Conservation (phyloP, 768 basidiomycete species). For the Lactifluus subvellereus region DNA sequence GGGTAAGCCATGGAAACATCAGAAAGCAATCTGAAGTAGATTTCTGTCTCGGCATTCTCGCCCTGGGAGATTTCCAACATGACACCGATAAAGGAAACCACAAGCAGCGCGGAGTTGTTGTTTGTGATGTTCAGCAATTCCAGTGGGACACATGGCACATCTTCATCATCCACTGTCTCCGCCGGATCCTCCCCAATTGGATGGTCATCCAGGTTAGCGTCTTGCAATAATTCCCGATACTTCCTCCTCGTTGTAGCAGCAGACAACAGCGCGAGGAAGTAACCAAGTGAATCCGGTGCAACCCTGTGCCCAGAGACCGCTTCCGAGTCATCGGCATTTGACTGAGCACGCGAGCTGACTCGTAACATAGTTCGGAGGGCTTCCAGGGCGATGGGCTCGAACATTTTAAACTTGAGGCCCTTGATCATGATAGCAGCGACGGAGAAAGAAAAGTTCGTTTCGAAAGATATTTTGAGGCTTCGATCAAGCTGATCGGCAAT, state of each 20-base stretch:
- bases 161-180: conserved; percentile 32
- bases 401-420: conserved; percentile 64
- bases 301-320: conserved; percentile 44
- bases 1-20: conserved; percentile 65
- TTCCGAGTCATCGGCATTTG: conserved; percentile 27
- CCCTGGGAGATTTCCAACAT: conserved; percentile 72
- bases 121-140: conserved; percentile 59
- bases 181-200: conserved; percentile 43
- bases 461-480: conserved; percentile 69
- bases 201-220: conserved; percentile 51
- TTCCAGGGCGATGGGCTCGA: conserved; percentile 55
- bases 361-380: conserved; percentile 58
- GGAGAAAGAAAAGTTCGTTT: conserved; percentile 72
- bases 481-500: conserved; percentile 67
- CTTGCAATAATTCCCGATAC: conserved; percentile 56
- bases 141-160: conserved; percentile 49
- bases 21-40: conserved; percentile 70
- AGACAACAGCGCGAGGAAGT: conserved; percentile 74
- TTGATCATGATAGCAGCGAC: conserved; percentile 82
- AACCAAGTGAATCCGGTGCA: conserved; percentile 59
- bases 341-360: conserved; percentile 47
- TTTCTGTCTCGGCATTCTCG: conserved; percentile 76
- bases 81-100: conserved; percentile 67
- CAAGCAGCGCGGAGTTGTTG: conserved; percentile 58
- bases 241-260: conserved; percentile 51